These are phyloP conservation scores for Linanthus parryae DNA, from an alignment of 148 eudicot species.

Conservation along the genomic window DNA sequence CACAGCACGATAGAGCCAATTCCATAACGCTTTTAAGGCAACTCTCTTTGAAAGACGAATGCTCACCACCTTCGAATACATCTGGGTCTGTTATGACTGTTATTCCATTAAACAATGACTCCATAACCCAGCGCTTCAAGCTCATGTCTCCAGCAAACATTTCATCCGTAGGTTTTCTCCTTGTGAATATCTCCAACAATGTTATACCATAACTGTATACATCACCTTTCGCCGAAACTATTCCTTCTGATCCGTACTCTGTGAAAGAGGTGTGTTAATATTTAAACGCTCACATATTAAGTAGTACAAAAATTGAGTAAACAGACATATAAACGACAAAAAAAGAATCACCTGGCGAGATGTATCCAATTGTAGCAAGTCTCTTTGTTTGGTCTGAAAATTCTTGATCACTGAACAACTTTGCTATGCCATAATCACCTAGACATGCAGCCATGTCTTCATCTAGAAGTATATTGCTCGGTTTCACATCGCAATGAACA, in stretches of 20 bases:
- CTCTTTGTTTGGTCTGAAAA: not conserved
- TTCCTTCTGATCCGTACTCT: constrained; percentile 14
- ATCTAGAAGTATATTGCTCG: constrained; percentile 24
- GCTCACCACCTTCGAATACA: too few species aligned
- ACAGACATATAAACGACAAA: not conserved
- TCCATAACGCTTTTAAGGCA: too few species aligned
- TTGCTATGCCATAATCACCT: constrained; percentile 26
- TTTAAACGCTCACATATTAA: too few species aligned
- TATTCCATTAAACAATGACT: too few species aligned
- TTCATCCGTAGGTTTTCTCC: constrained; percentile 7
- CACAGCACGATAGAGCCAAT: too few species aligned
- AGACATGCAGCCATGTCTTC: constrained; percentile 23
- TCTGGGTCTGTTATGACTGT: too few species aligned
- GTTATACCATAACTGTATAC: constrained; percentile 4
- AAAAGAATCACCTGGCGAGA: constrained; percentile 12
- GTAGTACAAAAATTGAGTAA: not conserved
- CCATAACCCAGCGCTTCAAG: constrained; percentile 1
- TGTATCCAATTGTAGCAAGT: constrained; percentile 8
- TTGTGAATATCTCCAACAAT: constrained; percentile 9
- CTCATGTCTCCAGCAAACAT: constrained; percentile 10
- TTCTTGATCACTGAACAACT: constrained; percentile 13
- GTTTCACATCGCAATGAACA: constrained; percentile 34
- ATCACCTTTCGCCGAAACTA: constrained; percentile 3
- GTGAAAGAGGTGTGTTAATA: too few species aligned
- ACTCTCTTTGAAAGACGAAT: too few species aligned